phyloP scores from a whole-genome alignment of 441 rosid genomes.

The Brassica hybrid region DNA sequence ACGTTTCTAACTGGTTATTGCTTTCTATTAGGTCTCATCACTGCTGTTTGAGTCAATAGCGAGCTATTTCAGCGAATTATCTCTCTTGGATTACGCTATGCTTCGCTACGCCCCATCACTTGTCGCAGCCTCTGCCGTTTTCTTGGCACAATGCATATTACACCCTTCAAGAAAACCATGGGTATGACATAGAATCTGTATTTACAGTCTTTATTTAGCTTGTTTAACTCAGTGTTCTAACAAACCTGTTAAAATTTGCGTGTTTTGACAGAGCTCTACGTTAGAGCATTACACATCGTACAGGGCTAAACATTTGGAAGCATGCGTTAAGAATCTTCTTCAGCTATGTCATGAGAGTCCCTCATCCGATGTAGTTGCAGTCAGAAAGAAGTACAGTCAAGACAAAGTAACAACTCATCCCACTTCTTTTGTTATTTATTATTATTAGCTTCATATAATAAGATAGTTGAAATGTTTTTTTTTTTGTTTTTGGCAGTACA shows the following conservation, averaged over 20 bases:
- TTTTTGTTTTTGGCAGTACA: slow-evolving; percentile 57
- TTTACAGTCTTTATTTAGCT: not conserved
- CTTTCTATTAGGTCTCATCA: slow-evolving; percentile 57
- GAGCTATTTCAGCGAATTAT: slow-evolving; percentile 71
- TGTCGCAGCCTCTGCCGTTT: slow-evolving; percentile 63
- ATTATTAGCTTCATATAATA: not conserved
- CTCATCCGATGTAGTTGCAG: slow-evolving; percentile 62
- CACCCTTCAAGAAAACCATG: slow-evolving; percentile 77
- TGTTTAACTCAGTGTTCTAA: too few relatives aligned
- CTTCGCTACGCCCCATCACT: slow-evolving; percentile 82
- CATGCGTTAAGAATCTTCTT: slow-evolving; percentile 77
- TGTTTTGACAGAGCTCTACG: slow-evolving; percentile 62
- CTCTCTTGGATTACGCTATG: slow-evolving; percentile 82
- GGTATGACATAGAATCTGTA: slow-evolving; percentile 50
- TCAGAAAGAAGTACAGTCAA: slow-evolving; percentile 89
- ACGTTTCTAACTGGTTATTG: slow-evolving; percentile 12
- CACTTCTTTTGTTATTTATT: not conserved
- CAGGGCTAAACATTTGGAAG: slow-evolving; percentile 62
- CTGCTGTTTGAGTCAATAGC: slow-evolving; percentile 86
- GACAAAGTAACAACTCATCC: slow-evolving; percentile 64
- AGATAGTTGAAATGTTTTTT: not conserved
- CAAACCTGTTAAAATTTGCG: slow-evolving; percentile 9
- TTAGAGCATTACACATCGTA: slow-evolving; percentile 88
- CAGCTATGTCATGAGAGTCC: slow-evolving; percentile 56
- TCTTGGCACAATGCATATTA: slow-evolving; percentile 62